These are phyloP conservation scores for Tricholoma bakamatsutake DNA, from an alignment of 768 basidiomycete genomes.

Conservation along the genomic window DNA sequence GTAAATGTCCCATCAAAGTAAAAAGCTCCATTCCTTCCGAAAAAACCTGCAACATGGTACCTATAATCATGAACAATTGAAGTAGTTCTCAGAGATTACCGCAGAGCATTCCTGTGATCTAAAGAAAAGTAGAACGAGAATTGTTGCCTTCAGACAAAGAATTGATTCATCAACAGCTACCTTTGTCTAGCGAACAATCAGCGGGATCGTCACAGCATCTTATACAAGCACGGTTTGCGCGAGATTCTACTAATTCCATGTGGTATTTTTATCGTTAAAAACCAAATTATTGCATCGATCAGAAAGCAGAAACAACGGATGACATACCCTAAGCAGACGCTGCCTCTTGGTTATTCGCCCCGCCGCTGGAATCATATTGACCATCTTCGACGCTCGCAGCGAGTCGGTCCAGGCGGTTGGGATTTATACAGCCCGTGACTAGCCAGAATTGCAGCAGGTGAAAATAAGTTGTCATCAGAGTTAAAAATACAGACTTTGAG, in stretches of 20 bases:
- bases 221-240: conserved; percentile 43
- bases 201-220: conserved; percentile 45
- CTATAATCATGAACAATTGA: background rate
- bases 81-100: background rate
- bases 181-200: conserved; percentile 44
- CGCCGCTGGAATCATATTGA: conserved; percentile 54
- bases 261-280: background rate
- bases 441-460: background rate
- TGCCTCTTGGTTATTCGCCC: conserved; percentile 37
- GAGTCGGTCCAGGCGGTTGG: conserved; percentile 32
- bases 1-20: too few species aligned
- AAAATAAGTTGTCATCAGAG: background rate
- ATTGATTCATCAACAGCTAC: conserved; percentile 17
- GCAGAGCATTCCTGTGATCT: background rate
- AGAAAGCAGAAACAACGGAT: background rate
- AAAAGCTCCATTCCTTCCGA: background rate
- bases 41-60: too few species aligned
- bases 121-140: background rate
- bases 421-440: conserved; percentile 52
- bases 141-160: background rate
- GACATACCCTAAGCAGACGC: conserved; percentile 27
- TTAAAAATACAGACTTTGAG: conserved; percentile 10
- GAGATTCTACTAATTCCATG: conserved; percentile 40
- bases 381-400: conserved; percentile 43
- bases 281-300: background rate